Conservation (phyloP, 768 basidiomycete species). For the Stropharia rugosoannulata region DNA sequence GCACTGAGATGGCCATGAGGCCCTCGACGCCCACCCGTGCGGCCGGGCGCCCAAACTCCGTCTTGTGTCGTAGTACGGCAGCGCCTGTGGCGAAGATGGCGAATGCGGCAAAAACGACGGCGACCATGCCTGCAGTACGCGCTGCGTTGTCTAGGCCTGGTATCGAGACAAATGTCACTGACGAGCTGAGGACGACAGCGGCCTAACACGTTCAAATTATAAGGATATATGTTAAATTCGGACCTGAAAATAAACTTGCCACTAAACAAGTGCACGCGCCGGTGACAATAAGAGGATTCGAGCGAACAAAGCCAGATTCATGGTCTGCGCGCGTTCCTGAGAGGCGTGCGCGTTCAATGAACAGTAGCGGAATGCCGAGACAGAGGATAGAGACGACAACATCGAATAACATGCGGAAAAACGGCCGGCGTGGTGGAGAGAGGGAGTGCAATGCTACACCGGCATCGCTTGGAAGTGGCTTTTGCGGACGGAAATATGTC, state of each 20-base stretch:
- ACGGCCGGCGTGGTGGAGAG: constrained; percentile 30
- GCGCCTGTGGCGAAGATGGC: constrained; percentile 70
- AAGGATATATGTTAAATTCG: constrained; percentile 12
- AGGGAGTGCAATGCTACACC: constrained; percentile 20
- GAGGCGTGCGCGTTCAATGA: constrained; percentile 51
- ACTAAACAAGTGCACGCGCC: constrained; percentile 66
- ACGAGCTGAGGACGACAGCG: constrained; percentile 77
- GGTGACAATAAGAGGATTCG: constrained; percentile 59
- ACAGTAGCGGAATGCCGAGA: constrained; percentile 79
- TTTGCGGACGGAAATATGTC: constrained; percentile 64
- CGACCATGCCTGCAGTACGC: constrained; percentile 64
- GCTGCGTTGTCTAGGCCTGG: constrained; percentile 68
- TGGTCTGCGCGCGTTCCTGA: constrained; percentile 45
- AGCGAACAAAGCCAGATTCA: constrained; percentile 50
- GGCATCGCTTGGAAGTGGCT: constrained; percentile 60
- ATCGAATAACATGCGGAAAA: constrained; percentile 54
- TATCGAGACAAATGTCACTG: constrained; percentile 78
- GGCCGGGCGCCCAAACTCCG: constrained; percentile 55
- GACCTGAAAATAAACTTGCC: constrained; percentile 38
- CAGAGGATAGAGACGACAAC: constrained; percentile 63
- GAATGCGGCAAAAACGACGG: constrained; percentile 65
- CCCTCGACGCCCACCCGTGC: constrained; percentile 58
- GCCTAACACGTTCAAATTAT: constrained; percentile 51
- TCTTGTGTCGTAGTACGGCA: constrained; percentile 68
- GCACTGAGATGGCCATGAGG: constrained; percentile 45